A percentile compares a stretch with the other conserved stretches of the same genome.
Evolutionary conservation across 495 filamentous ascomycete genomes (phyloP).

Genomic region (Stereocaulon alpinum): DNA sequence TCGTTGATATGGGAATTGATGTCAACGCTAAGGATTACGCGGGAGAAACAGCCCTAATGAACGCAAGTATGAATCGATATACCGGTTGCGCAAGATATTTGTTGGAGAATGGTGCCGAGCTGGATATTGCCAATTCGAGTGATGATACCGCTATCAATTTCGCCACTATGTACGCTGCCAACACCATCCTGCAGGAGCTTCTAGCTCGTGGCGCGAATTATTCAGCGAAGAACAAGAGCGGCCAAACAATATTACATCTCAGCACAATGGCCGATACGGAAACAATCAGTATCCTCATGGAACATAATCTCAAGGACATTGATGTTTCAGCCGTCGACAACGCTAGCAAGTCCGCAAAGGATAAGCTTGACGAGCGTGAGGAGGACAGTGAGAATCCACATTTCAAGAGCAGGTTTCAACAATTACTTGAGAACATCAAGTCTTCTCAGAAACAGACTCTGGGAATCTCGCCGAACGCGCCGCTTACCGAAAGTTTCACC

Average conservation of each 20-base stretch:
- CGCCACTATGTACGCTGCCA: background rate
- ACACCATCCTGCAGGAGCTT: background rate
- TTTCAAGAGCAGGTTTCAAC: background rate
- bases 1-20: background rate
- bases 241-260: background rate
- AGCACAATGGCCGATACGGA: background rate
- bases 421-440: background rate
- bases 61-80: background rate
- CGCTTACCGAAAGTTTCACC: background rate
- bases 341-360: background rate
- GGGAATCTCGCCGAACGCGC: background rate
- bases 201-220: background rate
- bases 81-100: background rate
- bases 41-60: background rate
- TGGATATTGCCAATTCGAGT: background rate
- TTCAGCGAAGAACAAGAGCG: background rate
- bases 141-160: background rate
- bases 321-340: background rate
- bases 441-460: background rate
- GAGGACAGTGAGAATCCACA: background rate
- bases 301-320: background rate
- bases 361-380: background rate
- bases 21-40: conserved; percentile 3
- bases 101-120: background rate
- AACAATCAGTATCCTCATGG: background rate